Conservation (phyloP, 345 rosid species). For the Eucalyptus marginata region DNA sequence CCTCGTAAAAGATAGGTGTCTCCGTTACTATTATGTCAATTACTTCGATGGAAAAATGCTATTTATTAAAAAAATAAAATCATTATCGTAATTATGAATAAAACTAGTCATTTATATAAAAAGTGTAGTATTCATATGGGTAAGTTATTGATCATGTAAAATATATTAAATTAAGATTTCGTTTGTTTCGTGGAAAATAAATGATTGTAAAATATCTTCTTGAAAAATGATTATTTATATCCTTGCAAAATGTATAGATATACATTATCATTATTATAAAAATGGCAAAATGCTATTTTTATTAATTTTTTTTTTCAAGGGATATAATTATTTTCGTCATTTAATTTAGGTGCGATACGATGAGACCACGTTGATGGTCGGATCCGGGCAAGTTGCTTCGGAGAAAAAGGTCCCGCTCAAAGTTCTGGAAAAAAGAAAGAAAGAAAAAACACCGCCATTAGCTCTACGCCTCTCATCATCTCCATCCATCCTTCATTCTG, state of each 20-base stretch:
- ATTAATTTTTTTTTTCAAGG: not conserved
- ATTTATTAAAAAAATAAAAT: not conserved
- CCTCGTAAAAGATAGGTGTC: rapidly evolving
- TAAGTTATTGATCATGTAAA: no score
- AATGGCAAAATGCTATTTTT: no score
- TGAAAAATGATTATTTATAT: no score
- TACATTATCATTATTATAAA: no score
- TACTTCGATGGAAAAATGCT: rapidly evolving
- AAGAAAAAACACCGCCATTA: not conserved
- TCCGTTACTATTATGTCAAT: rapidly evolving
- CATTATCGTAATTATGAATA: not conserved
- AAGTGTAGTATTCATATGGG: rapidly evolving
- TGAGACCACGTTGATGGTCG: not conserved
- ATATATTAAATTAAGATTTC: no score
- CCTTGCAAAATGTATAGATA: not conserved
- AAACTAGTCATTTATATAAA: not conserved
- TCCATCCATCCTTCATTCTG: not conserved
- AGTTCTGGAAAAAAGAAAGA: no score
- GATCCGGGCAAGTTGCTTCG: no score
- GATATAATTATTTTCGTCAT: no score
- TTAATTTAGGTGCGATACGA: not conserved
- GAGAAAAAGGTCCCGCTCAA: no score
- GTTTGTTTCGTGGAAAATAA: rapidly evolving
- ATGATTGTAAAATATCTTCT: rapidly evolving
- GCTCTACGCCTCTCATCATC: not conserved